Conservation (phyloP, 2,329 filamentous ascomycete species). For the Colletotrichum cuscutae region DNA sequence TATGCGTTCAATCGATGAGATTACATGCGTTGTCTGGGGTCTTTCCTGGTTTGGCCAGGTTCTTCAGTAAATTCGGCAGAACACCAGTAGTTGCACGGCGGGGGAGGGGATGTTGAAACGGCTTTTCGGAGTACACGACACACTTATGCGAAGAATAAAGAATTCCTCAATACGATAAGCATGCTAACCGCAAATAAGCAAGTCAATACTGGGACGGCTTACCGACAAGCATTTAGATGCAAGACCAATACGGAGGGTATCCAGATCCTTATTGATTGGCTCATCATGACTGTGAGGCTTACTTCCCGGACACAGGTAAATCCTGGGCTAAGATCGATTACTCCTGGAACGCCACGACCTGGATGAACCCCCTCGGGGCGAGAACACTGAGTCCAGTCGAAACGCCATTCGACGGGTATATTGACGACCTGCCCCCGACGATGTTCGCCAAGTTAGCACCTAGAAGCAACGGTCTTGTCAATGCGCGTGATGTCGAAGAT, state of each 20-base stretch:
- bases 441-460: conserved; percentile 76
- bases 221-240: conserved; percentile 56
- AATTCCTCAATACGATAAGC: background rate
- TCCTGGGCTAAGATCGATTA: conserved; percentile 76
- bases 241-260: conserved; percentile 75
- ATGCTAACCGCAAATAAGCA: background rate
- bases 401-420: conserved; percentile 73
- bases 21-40: too few species aligned
- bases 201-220: background rate
- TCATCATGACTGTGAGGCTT: conserved; percentile 59
- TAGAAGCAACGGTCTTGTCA: conserved; percentile 72
- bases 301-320: conserved; percentile 71
- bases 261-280: conserved; percentile 70
- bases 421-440: conserved; percentile 74
- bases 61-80: background rate
- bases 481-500: conserved; percentile 69
- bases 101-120: background rate
- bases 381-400: conserved; percentile 71
- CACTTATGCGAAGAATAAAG: background rate
- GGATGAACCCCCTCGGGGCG: conserved; percentile 75
- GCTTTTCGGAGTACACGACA: background rate
- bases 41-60: background rate
- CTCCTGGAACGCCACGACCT: conserved; percentile 66
- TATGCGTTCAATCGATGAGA: too few species aligned
- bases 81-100: too few species aligned